phyloP scores from a whole-genome alignment of 768 basidiomycete genomes.

The Tricholoma matsutake region DNA sequence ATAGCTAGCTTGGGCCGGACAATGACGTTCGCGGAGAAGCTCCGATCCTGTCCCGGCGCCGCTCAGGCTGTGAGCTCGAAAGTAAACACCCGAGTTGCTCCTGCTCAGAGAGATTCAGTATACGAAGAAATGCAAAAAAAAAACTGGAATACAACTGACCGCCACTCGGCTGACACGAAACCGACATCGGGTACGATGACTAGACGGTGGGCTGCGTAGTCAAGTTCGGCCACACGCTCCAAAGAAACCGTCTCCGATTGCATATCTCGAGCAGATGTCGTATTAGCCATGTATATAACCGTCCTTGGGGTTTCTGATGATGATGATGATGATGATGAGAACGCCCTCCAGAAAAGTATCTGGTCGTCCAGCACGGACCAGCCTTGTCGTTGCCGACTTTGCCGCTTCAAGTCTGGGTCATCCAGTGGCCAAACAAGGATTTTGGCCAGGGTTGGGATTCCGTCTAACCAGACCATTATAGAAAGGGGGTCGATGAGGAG shows the following conservation, averaged over 20 bases:
- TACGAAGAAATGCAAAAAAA: too few species aligned
- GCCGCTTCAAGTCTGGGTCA: neutral
- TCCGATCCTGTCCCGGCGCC: conserved; percentile 8
- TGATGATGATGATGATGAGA: too few species aligned
- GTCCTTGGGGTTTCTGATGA: neutral
- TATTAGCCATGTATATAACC: neutral
- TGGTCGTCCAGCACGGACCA: neutral
- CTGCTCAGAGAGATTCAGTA: too few species aligned
- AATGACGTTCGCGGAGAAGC: conserved; percentile 3
- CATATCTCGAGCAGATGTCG: neutral
- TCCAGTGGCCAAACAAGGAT: neutral
- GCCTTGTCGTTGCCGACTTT: neutral
- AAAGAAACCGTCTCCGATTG: neutral
- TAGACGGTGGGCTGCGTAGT: conserved; percentile 6
- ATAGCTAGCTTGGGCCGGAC: conserved; percentile 7
- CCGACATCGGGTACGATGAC: neutral
- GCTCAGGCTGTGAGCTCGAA: conserved; percentile 6
- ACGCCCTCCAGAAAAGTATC: neutral
- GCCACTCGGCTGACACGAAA: too few species aligned
- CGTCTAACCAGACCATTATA: neutral
- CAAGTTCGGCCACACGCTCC: conserved; percentile 4
- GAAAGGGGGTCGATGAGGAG: too few species aligned
- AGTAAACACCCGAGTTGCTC: neutral
- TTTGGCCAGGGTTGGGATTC: neutral
- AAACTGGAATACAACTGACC: too few species aligned